Base-by-base conservation (phyloP, 148 eudicot species). In the Linanthus parryae region DNA sequence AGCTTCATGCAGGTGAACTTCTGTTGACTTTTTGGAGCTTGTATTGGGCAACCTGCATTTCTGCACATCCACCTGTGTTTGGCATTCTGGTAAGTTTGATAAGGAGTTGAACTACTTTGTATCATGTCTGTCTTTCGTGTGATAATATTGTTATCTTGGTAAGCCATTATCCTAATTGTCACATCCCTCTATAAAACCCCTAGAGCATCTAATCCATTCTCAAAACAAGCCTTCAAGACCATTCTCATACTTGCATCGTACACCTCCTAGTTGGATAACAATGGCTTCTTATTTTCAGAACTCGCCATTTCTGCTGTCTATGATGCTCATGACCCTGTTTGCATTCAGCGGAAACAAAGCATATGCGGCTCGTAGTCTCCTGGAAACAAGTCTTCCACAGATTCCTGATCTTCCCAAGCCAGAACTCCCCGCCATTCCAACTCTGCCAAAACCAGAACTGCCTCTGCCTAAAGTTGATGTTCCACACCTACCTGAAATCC, bases 31-130 rank as follows among this genome's bases (percentile, higher is more conserved):
- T 41, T 0, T 16, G 17, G 17, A 16, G 17, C 10, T 41, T 2
- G 20, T 16, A 16, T 17, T 23, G 7, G 20, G 4, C 1, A 16
- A 41, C n/a, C n/a, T n/a, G n/a, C n/a, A n/a, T n/a, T n/a, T n/a
- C n/a, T n/a, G n/a, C n/a, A n/a, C n/a, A n/a, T n/a, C n/a, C n/a
- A n/a, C n/a, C n/a, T n/a, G n/a, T n/a, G n/a, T n/a, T n/a, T n/a
- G n/a, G n/a, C n/a, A n/a, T n/a, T n/a, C n/a, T 41, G 7, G 45
- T 41, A 41, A 41, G 45, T 41, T n/a, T 16, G 45, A 41, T 41
- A 23, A 41, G 20, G 20, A 16, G 45, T 41, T 41, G 45, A 41
- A 41, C 45, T 41, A 41, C n/a, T n/a, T n/a, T n/a, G n/a, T n/a
- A n/a, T n/a, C n/a, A n/a, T n/a, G n/a, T n/a, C n/a, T n/a, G n/a